A percentile compares a stretch with the other conserved stretches of the same genome.
phyloP scores from a whole-genome alignment of 306 rosid genomes.

The Geum urbanum region DNA sequence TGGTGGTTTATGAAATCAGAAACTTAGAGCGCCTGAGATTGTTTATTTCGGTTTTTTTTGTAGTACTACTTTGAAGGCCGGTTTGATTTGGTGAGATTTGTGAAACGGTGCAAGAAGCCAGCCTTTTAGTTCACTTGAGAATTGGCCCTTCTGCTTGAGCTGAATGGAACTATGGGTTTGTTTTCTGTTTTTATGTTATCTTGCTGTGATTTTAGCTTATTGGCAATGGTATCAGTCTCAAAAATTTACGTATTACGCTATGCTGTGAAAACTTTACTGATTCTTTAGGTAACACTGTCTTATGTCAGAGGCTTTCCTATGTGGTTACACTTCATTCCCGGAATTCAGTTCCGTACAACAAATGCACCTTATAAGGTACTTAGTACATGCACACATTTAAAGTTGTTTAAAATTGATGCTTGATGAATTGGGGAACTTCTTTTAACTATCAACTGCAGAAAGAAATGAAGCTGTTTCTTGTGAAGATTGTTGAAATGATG shows the following conservation, averaged over 20 bases:
- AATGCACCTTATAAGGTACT: constrained; percentile 30
- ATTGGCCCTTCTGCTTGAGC: constrained; percentile 32
- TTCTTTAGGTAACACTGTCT: neutral
- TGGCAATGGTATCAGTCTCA: neutral
- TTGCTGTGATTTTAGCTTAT: neutral
- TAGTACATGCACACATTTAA: neutral
- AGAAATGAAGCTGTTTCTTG: constrained; percentile 16
- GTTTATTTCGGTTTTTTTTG: neutral
- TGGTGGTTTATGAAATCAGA: no score
- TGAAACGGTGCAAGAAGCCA: constrained; percentile 27
- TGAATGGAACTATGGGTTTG: constrained; percentile 26
- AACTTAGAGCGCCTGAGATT: no score
- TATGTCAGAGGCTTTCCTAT: constrained; percentile 28
- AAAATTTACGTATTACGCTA: neutral
- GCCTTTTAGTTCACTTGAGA: constrained; percentile 30
- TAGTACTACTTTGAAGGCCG: constrained; percentile 33
- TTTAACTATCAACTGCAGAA: constrained; percentile 2
- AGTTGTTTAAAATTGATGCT: neutral
- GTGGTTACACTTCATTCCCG: constrained; percentile 32
- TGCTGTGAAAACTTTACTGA: neutral
- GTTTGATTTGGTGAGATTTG: constrained; percentile 25
- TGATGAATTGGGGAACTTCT: neutral
- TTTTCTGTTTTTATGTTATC: neutral
- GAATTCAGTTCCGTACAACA: constrained; percentile 25
- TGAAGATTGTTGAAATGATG: constrained; percentile 26